These are phyloP conservation scores for Trichomonascaceae sp. DNA, from an alignment of 1,139 yeast species.

Conservation along the genomic window DNA sequence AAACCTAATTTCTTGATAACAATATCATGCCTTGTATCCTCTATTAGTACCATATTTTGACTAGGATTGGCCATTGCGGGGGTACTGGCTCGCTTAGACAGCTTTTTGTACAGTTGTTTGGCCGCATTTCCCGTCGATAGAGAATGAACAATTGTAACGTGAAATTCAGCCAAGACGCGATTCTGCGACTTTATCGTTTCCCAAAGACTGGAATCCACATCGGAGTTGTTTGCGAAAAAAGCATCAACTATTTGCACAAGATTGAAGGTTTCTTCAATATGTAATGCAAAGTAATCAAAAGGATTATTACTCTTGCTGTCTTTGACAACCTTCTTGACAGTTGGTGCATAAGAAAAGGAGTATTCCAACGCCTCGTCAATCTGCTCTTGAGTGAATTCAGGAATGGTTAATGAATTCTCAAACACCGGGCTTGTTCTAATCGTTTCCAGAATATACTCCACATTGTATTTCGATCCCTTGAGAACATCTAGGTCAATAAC, in stretches of 20 bases:
- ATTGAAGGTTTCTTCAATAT: slow-evolving; percentile 1
- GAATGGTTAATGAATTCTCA: slow-evolving; percentile 25
- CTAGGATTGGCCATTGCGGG: background rate
- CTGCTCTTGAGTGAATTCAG: slow-evolving; percentile 35
- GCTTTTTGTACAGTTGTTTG: background rate
- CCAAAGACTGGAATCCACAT: slow-evolving; percentile 22
- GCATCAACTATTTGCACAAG: slow-evolving; percentile 17
- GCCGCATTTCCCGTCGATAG: background rate
- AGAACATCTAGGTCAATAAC: slow-evolving; percentile 51
- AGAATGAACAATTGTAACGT: slow-evolving; percentile 69
- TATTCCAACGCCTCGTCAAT: slow-evolving; percentile 24
- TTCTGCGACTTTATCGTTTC: slow-evolving; percentile 30
- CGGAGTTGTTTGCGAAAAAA: slow-evolving; percentile 17
- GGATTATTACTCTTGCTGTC: slow-evolving; percentile 6
- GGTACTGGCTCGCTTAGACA: background rate
- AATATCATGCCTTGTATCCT: background rate
- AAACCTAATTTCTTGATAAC: slow-evolving; percentile 12
- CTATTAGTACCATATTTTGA: background rate
- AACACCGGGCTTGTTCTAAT: slow-evolving; percentile 32
- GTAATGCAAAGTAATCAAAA: slow-evolving; percentile 8
- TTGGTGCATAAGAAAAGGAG: slow-evolving; percentile 27
- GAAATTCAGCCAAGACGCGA: slow-evolving; percentile 56
- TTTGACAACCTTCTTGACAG: slow-evolving; percentile 21
- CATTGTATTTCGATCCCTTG: slow-evolving; percentile 51
- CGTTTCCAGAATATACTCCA: slow-evolving; percentile 27